Base-by-base conservation (phyloP, 345 rosid genomes). In the Eucalyptus tenuipes region DNA sequence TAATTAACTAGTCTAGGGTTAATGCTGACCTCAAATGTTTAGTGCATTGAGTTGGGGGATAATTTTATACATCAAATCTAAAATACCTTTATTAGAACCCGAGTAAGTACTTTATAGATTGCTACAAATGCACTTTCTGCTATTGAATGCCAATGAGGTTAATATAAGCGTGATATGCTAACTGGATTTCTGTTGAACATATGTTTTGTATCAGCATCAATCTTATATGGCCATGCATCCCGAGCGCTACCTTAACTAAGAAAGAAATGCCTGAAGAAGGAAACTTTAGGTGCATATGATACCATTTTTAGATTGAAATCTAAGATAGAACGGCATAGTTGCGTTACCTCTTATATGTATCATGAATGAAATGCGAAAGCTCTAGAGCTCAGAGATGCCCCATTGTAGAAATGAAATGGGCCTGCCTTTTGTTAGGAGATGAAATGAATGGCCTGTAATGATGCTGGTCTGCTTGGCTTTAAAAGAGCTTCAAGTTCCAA, bases 401-500 rank as follows among this genome's bases (percentile, higher is more conserved):
- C 61, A 16, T 85, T 29, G 14, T 3, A 75, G 20, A 75, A 40
- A 75, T 75, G 24, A 29, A 85, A 85, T 49, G 87, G 52, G 87
- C 87, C 42, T 85, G 87, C 87, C 80, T 68, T n/a, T 85, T 48
- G 27, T 49, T 85, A 79, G 37, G 45, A 49, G 84, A 52, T 55
- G 42, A 79, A 81, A 25, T 57, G 18, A 53, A 88, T 85, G 61
- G 40, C 87, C 59, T 85, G 86, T 64, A 80, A 53, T 80, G 86
- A 49, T 82, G 89, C 45, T 49, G 64, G 61, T 47, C 50, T 88
- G 49, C 47, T 68, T 81, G 49, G 45, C 40, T 37, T 85, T 85
- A 47, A 85, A 59, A 88, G 64, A 86, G 29, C 61, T 88, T 85
- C 87, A 85, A 88, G 90, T 88, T 66, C 90, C 88, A 57, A 88